phyloP scores from a whole-genome alignment of 257 asterid species.

The Capsicum pubescens region DNA sequence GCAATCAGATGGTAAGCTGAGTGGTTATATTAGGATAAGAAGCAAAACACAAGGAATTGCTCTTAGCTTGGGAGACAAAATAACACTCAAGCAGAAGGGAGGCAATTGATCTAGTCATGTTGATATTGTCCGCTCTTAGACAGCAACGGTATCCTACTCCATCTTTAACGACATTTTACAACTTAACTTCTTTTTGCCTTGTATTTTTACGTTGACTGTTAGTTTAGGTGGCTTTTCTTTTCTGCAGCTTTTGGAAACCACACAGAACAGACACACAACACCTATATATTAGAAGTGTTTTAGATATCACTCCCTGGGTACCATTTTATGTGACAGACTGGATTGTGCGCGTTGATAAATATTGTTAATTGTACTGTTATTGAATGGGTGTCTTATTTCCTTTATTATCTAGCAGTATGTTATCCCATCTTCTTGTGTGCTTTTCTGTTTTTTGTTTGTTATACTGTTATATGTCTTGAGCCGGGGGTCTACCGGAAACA shows the following conservation, averaged over 20 bases:
- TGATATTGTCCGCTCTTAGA: background rate
- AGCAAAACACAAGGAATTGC: constrained; percentile 99
- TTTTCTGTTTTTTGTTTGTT: too few species aligned
- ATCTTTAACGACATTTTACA: background rate
- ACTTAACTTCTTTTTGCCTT: background rate
- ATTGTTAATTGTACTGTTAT: background rate
- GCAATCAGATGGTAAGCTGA: constrained; percentile 84
- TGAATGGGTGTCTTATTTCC: too few species aligned
- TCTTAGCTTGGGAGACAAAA: constrained; percentile 98
- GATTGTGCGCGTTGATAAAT: background rate
- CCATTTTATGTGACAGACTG: constrained; percentile 20
- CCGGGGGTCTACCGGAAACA: too few species aligned
- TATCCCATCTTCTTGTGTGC: too few species aligned
- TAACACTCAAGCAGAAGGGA: constrained; percentile 98
- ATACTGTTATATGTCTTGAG: too few species aligned
- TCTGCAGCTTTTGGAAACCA: constrained; percentile 18
- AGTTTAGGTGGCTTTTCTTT: constrained; percentile 7
- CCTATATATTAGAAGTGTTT: background rate
- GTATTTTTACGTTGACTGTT: background rate
- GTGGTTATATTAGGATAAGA: constrained; percentile 94
- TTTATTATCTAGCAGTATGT: too few species aligned
- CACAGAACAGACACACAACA: background rate
- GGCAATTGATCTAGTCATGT: constrained; percentile 62
- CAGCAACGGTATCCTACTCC: background rate
- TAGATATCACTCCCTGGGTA: constrained; percentile 13